Base-by-base conservation (phyloP, 345 rosid genomes). In the Cardamine chenopodiifolia region DNA sequence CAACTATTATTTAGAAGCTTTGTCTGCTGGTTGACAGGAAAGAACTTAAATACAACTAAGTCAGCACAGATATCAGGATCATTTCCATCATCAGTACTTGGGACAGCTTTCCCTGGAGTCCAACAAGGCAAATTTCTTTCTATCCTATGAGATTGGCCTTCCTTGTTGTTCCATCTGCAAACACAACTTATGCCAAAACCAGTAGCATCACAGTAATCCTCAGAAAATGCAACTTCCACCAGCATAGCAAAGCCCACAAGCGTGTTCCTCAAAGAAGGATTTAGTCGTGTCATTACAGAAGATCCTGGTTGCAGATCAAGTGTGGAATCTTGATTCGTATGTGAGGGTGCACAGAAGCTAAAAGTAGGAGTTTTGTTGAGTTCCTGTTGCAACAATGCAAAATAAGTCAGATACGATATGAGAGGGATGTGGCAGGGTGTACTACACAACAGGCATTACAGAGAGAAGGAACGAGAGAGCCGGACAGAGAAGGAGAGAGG, bases 191-290 rank as follows among this genome's bases (percentile, higher is more conserved):
- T 32, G n/a, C 25, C 62, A 2, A 58, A 32, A 58, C 42, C 62
- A 5, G 39, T 29, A 8, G 14, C 15, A 57, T 31, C 62, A 57
- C 15, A 31, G 42, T 9, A 32, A 19, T 58, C 62, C 42, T 58
- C 62, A 0, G 42, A 18, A 32, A 58, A 58, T 58, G n/a, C 25
- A 0, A 58, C 62, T 58, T 32, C 62, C 15, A 58, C 42, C 25
- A 58, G 40, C 62, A 57, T 57, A 57, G 11, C 62, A 57, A 57
- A 57, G 4, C 62, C 62, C 40, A 57, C 4, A 31, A 31, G 42
- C 8, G 0, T 31, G 13, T 57, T 31, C 25, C 25, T 57, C 62
- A 22, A 57, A 31, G 14, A 31, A 31, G 23, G 7, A 31, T 31
- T 10, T 57, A 57, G 62, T 31, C 8, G 23, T 31, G 8, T 9